Evolutionary conservation across 805 yeast genomes (phyloP), one percentile per base, ranked within the genome.

Genomic region (Ogataea polymorpha): DNA sequence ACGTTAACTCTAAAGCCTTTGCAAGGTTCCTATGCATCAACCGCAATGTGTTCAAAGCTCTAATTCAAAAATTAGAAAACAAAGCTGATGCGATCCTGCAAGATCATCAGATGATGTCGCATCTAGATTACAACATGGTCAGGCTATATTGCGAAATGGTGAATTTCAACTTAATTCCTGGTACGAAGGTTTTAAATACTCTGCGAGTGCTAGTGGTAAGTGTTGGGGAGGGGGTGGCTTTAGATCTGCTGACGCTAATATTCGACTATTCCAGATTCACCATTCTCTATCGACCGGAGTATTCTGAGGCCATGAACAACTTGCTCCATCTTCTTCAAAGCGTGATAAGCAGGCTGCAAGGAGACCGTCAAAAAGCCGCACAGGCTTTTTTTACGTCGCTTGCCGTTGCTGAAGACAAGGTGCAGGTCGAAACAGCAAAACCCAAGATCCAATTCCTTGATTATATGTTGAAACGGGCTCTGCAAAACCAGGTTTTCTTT

Each of bases 241-340:
- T 86, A 43, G 95, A 85, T 51, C 74, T 82, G 6, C 62, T 89
- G 41, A 70, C 79, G 8, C 71, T 81, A n/a, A 64, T 87, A 31
- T 82, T 87, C 53, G 95, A 89, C 52, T 68, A 77, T 26, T 73
- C 86, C 50, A 96, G 96, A 0, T 68, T 78, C 42, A 77, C 80
- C 43, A 66, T 89, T 36, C 57, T 83, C 32, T 65, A 75, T 46
- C 71, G 70, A 40, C 72, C 77, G 0, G 86, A 79, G 17, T 81
- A 79, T 45, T 67, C 66, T 35, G 72, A 66, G 6, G 66, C 78
- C 25, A 86, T 86, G 76, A 67, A 68, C 12, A 80, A 79, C 44
- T 74, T 86, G 82, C 62, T 88, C 26, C 70, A 65, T 5, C 56
- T 82, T 5, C 59, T 87, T 30, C 73, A 72, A 45, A 67, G 63